Evolutionary conservation across 345 rosid species (phyloP), one percentile per base, ranked within the genome.

Genomic region (Turnera subulata): DNA sequence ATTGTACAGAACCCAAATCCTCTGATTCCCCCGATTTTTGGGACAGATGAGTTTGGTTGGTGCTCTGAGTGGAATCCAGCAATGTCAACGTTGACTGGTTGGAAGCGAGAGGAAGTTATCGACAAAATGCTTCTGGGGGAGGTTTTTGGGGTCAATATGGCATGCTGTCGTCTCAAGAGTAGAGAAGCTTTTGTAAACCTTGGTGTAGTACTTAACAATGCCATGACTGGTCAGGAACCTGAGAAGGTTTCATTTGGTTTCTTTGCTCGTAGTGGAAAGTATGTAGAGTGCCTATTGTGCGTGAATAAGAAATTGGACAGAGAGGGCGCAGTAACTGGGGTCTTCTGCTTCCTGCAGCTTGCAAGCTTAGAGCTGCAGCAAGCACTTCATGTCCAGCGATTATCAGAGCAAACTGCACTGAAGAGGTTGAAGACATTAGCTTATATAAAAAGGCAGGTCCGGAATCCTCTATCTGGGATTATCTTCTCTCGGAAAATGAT

Each of bases 21-120:
- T 14, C 67, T 92, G 74, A 92, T 92, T 46, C 98, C 98, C 5
- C 95, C 98, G 17, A 84, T 92, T 48, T 92, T 92, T 32, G 96
- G 95, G 24, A 71, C 82, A 0, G 96, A 92, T 62, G 96, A 89
- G 62, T 86, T 92, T 11, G 98, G 98, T 6, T 89, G 96, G 96
- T 92, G 98, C 70, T 86, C 93, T 0, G 98, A 92, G 78, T 91
- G 98, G 98, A 91, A 91, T 70, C 82, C 81, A 5, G 88, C 96
- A n/a, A 91, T 91, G 96, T 70, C 68, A 23, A 86, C 81, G 62
- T 55, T 91, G 68, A 88, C 87, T 2, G 95, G 95, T 51, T 80
- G 91, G 86, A 80, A 76, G 54, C 80, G 96, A 48, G 93, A 88
- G 59, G 91, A 88, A 65, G 90, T 92, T 23, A 58, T 92, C 1